Base-by-base conservation (phyloP, 148 eudicot genomes). In the Dianthus caryophyllus region DNA sequence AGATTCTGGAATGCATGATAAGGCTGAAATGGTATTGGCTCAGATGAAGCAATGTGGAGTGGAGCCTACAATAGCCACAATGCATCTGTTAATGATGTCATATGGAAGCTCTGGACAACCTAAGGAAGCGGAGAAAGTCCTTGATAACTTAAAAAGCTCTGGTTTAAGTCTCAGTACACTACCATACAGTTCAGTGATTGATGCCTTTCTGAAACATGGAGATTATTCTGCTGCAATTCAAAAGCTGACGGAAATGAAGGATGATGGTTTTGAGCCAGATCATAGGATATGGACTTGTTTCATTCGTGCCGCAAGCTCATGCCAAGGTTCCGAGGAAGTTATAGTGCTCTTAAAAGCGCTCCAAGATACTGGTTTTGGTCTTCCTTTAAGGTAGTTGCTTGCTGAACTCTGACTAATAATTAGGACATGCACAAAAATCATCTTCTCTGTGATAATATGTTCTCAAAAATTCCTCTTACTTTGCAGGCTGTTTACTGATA, bases 211-310 rank as follows among this genome's bases (percentile, higher is more conserved):
- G 70, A 90, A 87, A 78, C 84, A 81, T 74, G 94, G 91, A 57
- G 89, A 95, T 65, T 81, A 83, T 74, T 77, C 59, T 76, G 74
- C 77, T 74, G 99, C 85, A 70, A 83, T 85, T 68, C 87, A 84
- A 72, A 95, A 90, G 80, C 88, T 95, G 18, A 25, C 69, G 71
- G 84, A 81, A 80, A 85, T 95, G 97, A 88, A 77, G 76, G 68
- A 54, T 39, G 93, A 88, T 67, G 96, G 97, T 63, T 50, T 90
- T 53, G 87, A 88, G 71, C 89, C 96, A 51, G 97, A 95, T 56
- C 96, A 95, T 79, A 90, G 86, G 80, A 85, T 90, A 72, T 95
- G 96, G 93, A 88, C 99, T 76, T 85, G 89, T 76, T 90, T 95
- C 74, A 64, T 87, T 49, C 80, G 89, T 64, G 91, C 97, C 67